These are phyloP conservation scores for Aspergillus hiratsukae DNA, from an alignment of 2,329 filamentous ascomycete genomes.

Conservation along the genomic window DNA sequence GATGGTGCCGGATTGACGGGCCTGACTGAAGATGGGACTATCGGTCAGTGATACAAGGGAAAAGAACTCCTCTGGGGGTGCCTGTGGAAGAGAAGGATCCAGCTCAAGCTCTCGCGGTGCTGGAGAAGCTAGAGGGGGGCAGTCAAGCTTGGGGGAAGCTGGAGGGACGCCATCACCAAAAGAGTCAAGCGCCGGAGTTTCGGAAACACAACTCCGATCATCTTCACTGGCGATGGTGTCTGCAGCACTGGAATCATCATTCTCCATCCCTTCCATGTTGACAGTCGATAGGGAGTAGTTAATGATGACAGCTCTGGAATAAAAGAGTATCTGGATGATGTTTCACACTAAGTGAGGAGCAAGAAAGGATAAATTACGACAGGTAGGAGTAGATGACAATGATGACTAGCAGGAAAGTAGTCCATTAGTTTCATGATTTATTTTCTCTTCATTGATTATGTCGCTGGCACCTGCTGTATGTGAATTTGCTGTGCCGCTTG, in stretches of 20 bases:
- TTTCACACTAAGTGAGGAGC: not conserved
- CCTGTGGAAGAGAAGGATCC: not conserved
- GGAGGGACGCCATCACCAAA: conserved; percentile 11
- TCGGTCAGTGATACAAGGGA: not conserved
- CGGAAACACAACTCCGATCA: conserved; percentile 14
- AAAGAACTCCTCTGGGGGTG: not conserved
- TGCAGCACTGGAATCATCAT: conserved; percentile 7
- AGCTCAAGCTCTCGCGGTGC: not conserved
- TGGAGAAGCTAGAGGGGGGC: not conserved
- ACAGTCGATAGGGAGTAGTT: not conserved
- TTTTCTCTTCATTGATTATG: conserved; percentile 5
- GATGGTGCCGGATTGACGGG: conserved; percentile 25
- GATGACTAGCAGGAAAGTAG: not conserved
- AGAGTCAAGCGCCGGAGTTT: conserved; percentile 19
- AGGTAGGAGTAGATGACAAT: not conserved
- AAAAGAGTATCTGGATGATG: not conserved
- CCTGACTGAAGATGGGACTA: conserved; percentile 3
- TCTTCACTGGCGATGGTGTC: conserved; percentile 8
- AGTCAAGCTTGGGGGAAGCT: not conserved
- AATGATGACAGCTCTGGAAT: not conserved
- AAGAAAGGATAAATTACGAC: not conserved
- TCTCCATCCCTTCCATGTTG: conserved; percentile 6
- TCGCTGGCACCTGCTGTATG: conserved; percentile 13
- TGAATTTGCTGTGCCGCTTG: conserved; percentile 6
- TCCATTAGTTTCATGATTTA: conserved; percentile 5